Evolutionary conservation across 2,329 filamentous ascomycete species (phyloP).

Genomic region (Colletotrichum chlorophyti): DNA sequence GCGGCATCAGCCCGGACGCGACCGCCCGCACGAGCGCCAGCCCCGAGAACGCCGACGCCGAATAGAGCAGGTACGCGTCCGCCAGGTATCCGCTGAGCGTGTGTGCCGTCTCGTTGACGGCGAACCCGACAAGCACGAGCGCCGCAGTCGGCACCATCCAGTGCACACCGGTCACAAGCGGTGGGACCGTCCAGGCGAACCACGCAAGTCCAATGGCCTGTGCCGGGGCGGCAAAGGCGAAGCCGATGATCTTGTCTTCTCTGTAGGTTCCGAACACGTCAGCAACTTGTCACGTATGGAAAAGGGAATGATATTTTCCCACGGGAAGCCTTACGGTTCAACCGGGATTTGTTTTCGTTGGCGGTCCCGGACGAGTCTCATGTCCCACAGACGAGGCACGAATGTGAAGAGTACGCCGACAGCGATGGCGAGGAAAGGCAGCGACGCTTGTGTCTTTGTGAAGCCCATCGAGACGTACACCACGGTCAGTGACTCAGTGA

Average conservation of each 20-base stretch:
- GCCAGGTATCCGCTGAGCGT: constrained; percentile 35
- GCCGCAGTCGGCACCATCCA: constrained; percentile 49
- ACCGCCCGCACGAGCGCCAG: constrained; percentile 34
- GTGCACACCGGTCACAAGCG: constrained; percentile 36
- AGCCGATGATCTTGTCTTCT: constrained; percentile 40
- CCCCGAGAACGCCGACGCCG: constrained; percentile 35
- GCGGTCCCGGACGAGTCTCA: constrained; percentile 31
- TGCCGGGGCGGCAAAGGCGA: constrained; percentile 49
- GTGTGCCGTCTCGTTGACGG: constrained; percentile 47
- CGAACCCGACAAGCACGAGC: constrained; percentile 52
- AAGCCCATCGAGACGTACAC: constrained; percentile 47
- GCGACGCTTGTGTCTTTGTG: constrained; percentile 38
- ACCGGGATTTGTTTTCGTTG: constrained; percentile 25
- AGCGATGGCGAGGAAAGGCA: constrained; percentile 47
- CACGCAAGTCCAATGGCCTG: constrained; percentile 51
- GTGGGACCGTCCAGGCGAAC: constrained; percentile 56
- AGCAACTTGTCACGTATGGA: no score
- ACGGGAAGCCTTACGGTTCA: constrained; percentile 29
- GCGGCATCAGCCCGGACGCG: constrained; percentile 34
- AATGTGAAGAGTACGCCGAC: constrained; percentile 48
- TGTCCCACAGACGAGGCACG: constrained; percentile 50
- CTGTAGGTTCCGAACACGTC: neutral
- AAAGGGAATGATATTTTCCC: neutral
- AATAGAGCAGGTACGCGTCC: constrained; percentile 34
- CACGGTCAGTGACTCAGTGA: constrained; percentile 48